Evolutionary conservation across 2,329 filamentous ascomycete genomes (phyloP).

Genomic region (Penicillium sp.): DNA sequence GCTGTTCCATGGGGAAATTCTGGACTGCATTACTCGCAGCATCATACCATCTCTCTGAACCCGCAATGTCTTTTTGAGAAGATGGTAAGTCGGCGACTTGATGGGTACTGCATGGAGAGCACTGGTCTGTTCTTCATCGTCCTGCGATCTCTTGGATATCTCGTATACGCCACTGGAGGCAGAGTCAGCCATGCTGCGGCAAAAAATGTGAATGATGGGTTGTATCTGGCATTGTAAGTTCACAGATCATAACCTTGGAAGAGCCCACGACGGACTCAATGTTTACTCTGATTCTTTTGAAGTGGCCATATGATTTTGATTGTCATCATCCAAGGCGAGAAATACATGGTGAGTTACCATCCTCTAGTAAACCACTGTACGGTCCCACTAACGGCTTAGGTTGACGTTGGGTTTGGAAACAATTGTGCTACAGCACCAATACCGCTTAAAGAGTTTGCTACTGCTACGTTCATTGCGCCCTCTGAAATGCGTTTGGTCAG

Average conservation of each 20-base stretch:
- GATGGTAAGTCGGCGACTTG: slow-evolving; percentile 52
- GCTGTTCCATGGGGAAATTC: slow-evolving; percentile 61
- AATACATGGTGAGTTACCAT: slow-evolving; percentile 38
- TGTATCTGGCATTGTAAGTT: slow-evolving; percentile 52
- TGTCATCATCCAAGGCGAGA: slow-evolving; percentile 54
- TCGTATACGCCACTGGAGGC: slow-evolving; percentile 59
- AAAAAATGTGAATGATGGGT: slow-evolving; percentile 37
- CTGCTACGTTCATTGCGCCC: slow-evolving; percentile 51
- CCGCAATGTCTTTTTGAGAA: slow-evolving; percentile 56
- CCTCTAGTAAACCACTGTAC: neutral
- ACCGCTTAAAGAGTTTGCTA: slow-evolving; percentile 48
- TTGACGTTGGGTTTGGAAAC: slow-evolving; percentile 68
- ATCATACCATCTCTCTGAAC: slow-evolving; percentile 53
- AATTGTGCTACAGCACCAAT: slow-evolving; percentile 62
- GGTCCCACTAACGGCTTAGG: slow-evolving; percentile 24
- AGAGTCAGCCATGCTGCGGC: slow-evolving; percentile 44
- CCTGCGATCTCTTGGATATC: slow-evolving; percentile 55
- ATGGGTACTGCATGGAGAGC: slow-evolving; percentile 65
- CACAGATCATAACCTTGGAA: neutral
- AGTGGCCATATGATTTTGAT: slow-evolving; percentile 63
- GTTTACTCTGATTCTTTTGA: neutral
- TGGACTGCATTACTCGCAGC: slow-evolving; percentile 56
- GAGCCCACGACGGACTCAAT: neutral
- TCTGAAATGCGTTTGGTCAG: slow-evolving; percentile 59
- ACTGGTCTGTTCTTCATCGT: slow-evolving; percentile 56